Conservation (phyloP, 192 early-diverging fungal species). For the Podila clonocystis region DNA sequence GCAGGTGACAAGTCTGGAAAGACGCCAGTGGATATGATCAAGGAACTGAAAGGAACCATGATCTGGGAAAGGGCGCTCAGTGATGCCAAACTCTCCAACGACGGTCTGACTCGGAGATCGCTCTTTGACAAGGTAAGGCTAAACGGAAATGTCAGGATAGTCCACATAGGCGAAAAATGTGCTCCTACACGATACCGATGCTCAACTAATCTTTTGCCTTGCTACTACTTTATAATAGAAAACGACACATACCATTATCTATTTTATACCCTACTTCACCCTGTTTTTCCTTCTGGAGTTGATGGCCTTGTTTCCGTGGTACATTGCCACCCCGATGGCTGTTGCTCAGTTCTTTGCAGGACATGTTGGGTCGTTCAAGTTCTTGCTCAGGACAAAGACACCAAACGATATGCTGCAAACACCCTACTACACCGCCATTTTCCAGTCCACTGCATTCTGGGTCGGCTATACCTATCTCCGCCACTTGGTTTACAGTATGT, state of each 20-base stretch:
- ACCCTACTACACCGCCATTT: slow-evolving; percentile 87
- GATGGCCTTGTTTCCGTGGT: slow-evolving; percentile 78
- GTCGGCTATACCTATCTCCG: slow-evolving; percentile 72
- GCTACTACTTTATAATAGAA: slow-evolving; percentile 41
- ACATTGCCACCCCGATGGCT: slow-evolving; percentile 74
- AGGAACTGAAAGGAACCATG: slow-evolving; percentile 55
- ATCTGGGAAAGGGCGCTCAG: slow-evolving; percentile 64
- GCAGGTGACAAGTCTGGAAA: slow-evolving; percentile 80
- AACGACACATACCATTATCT: slow-evolving; percentile 73
- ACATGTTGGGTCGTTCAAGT: slow-evolving; percentile 67
- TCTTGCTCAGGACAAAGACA: slow-evolving; percentile 61
- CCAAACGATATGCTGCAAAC: slow-evolving; percentile 72
- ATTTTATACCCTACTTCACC: slow-evolving; percentile 72
- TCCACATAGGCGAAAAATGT: background rate
- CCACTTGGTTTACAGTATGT: slow-evolving; percentile 73
- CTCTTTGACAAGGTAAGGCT: slow-evolving; percentile 50
- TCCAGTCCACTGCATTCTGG: slow-evolving; percentile 87
- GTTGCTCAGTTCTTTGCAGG: slow-evolving; percentile 60
- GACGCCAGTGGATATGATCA: slow-evolving; percentile 86
- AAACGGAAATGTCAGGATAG: too few relatives aligned
- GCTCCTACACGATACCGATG: background rate
- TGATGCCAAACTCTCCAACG: slow-evolving; percentile 43
- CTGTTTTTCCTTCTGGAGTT: slow-evolving; percentile 67
- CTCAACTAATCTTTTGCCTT: background rate
- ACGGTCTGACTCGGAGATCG: slow-evolving; percentile 31